A percentile compares a stretch with the other conserved stretches of the same genome.
These are phyloP conservation scores for Botrytis paeoniae DNA, from an alignment of 2,329 filamentous ascomycete genomes.

Conservation along the genomic window DNA sequence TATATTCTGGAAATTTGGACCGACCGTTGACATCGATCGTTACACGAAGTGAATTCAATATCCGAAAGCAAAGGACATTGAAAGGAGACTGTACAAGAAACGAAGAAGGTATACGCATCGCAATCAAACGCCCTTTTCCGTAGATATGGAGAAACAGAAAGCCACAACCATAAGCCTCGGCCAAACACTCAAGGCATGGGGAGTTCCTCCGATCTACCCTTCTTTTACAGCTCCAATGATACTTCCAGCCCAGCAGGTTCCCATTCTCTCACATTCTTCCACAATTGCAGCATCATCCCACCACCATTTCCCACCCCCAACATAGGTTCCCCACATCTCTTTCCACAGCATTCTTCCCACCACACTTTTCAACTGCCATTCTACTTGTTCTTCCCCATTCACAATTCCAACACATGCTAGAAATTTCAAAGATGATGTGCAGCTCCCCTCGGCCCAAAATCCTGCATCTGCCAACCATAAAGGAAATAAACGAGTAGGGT, in stretches of 20 bases:
- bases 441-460: slow-evolving; percentile 43
- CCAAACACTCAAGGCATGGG: not conserved
- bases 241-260: slow-evolving; percentile 58
- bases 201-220: not conserved
- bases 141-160: not conserved
- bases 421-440: slow-evolving; percentile 30
- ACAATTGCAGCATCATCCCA: slow-evolving; percentile 57
- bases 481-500: slow-evolving; percentile 57
- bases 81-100: not conserved
- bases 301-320: slow-evolving; percentile 51
- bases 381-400: slow-evolving; percentile 34
- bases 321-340: slow-evolving; percentile 53
- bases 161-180: not conserved
- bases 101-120: slow-evolving; percentile 6
- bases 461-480: slow-evolving; percentile 56
- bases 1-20: not conserved
- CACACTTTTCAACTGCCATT: slow-evolving; percentile 47
- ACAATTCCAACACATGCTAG: slow-evolving; percentile 24
- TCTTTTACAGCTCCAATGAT: slow-evolving; percentile 55
- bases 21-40: not conserved
- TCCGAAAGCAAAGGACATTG: not conserved
- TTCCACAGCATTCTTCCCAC: slow-evolving; percentile 58
- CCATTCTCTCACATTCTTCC: slow-evolving; percentile 52
- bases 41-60: not conserved
- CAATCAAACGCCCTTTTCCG: not conserved